Conservation (phyloP, 495 filamentous ascomycete species). For the Amorphotheca resinae region DNA sequence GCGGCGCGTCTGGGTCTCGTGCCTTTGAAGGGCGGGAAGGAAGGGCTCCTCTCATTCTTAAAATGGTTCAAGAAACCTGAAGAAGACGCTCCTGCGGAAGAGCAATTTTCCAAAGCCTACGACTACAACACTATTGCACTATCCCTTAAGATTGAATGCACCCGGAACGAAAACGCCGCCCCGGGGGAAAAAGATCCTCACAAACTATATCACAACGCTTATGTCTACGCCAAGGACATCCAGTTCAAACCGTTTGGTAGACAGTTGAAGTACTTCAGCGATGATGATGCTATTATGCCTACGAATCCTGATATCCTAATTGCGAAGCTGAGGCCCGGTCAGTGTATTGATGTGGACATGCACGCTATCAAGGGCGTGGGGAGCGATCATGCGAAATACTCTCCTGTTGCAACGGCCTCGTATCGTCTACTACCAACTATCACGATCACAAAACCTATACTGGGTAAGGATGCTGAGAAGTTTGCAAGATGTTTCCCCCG, state of each 20-base stretch:
- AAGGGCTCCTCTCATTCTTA: slow-evolving; percentile 60
- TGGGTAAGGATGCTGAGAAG: slow-evolving; percentile 76
- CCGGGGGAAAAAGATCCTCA: slow-evolving; percentile 63
- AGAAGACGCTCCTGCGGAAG: slow-evolving; percentile 40
- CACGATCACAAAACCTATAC: slow-evolving; percentile 64
- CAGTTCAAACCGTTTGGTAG: slow-evolving; percentile 59
- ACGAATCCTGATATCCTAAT: slow-evolving; percentile 89
- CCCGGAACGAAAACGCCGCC: slow-evolving; percentile 56
- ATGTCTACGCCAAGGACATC: slow-evolving; percentile 79
- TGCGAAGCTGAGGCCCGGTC: slow-evolving; percentile 86
- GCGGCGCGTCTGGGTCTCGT: slow-evolving; percentile 80
- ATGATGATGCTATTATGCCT: slow-evolving; percentile 51
- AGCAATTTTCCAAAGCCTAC: slow-evolving; percentile 26
- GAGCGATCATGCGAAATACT: slow-evolving; percentile 94
- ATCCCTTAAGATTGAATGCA: slow-evolving; percentile 61
- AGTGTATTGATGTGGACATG: slow-evolving; percentile 69
- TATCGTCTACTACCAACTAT: slow-evolving; percentile 88
- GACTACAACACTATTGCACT: slow-evolving; percentile 77
- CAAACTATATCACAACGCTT: slow-evolving; percentile 71
- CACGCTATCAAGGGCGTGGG: slow-evolving; percentile 91
- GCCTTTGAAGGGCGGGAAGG: slow-evolving; percentile 65
- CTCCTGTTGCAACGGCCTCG: slow-evolving; percentile 84
- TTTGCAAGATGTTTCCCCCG: slow-evolving; percentile 82
- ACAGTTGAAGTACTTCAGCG: slow-evolving; percentile 56
- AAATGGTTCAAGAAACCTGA: slow-evolving; percentile 55